Evolutionary conservation across 331 rosid genomes (phyloP).

Genomic region (Quercus phellos): DNA sequence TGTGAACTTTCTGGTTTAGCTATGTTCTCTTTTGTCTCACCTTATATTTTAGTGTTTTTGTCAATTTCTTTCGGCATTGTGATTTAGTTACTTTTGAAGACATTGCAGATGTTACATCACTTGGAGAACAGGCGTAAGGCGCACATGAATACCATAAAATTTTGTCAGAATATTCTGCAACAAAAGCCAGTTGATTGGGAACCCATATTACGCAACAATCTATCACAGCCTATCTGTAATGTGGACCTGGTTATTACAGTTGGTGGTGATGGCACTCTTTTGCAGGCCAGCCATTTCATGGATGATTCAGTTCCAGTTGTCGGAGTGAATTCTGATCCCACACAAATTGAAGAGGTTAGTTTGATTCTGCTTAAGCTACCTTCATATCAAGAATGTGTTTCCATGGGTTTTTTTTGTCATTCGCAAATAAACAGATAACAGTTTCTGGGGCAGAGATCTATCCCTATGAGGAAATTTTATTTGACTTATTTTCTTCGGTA

Average conservation of each 20-base stretch:
- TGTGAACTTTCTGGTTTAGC: neutral
- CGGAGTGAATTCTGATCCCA: conserved; percentile 95
- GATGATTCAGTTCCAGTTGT: conserved; percentile 74
- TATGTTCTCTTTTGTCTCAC: neutral
- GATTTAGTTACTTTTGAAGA: conserved; percentile 13
- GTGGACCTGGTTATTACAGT: conserved; percentile 79
- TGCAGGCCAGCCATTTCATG: conserved; percentile 80
- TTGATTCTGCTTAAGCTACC: conserved; percentile 1
- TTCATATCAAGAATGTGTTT: conserved; percentile 8
- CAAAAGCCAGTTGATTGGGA: conserved; percentile 72
- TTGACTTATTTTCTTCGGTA: conserved; percentile 21
- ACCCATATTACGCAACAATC: conserved; percentile 37
- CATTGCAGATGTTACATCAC: conserved; percentile 50
- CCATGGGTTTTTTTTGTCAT: neutral
- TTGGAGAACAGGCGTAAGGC: conserved; percentile 57
- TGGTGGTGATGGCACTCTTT: conserved; percentile 95
- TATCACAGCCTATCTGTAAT: conserved; percentile 53
- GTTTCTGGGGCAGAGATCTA: conserved; percentile 3
- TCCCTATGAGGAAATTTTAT: conserved; percentile 9
- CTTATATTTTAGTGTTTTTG: neutral
- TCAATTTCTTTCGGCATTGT: neutral
- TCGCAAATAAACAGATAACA: neutral
- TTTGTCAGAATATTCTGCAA: conserved; percentile 63
- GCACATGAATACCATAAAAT: conserved; percentile 59
- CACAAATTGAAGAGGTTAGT: conserved; percentile 68